Base-by-base conservation (phyloP, 805 yeast genomes). In the Nakazawaea wyomingensis region DNA sequence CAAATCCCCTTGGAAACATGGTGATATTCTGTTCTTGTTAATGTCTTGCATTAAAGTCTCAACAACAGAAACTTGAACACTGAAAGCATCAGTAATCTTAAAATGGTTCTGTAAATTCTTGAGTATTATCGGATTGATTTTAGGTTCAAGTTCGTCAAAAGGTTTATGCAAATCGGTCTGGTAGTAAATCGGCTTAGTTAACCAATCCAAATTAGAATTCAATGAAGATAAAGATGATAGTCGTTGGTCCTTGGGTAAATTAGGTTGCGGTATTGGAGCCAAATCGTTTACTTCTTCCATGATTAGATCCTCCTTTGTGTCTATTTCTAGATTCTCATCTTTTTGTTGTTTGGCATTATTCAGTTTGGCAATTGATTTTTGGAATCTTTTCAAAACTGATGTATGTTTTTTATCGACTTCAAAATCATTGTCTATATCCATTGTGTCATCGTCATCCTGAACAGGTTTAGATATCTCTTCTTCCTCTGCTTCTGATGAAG, bases 211-310 rank as follows among this genome's bases (percentile, higher is more conserved):
- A 46, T 68, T 71, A 33, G 61, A 55, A 31, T 65, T 61, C n/a
- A 55, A 52, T 29, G 55, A 42, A 14, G 57, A 54, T 14, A 55
- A 50, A 3, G 70, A 57, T 6, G 62, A 47, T 17, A 78, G 57
- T 40, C 57, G 59, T 34, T 59, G 58, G 51, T 80, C 84, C 44
- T 66, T 64, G 3, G 86, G 87, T 21, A 81, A 62, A 27, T 66
- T 79, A 0, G 96, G 96, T 59, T 88, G 96, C 1, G 98, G 97
- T 33, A 91, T 64, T 16, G 96, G 95, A 5, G 74, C 80, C 32
- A 91, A 59, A 35, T 64, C 71, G 53, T 64, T 71, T 17, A 49
- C 67, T 3, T 48, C 55, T n/a, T 57, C 61, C 4, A 51, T 57
- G 49, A 43, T 50, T n/a, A 29, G 38, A 1, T 45, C 56, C 7